A percentile compares a stretch with the other conserved stretches of the same genome.
Conservation (phyloP, 106 monocot species). For the Xerophyta viscosa region DNA sequence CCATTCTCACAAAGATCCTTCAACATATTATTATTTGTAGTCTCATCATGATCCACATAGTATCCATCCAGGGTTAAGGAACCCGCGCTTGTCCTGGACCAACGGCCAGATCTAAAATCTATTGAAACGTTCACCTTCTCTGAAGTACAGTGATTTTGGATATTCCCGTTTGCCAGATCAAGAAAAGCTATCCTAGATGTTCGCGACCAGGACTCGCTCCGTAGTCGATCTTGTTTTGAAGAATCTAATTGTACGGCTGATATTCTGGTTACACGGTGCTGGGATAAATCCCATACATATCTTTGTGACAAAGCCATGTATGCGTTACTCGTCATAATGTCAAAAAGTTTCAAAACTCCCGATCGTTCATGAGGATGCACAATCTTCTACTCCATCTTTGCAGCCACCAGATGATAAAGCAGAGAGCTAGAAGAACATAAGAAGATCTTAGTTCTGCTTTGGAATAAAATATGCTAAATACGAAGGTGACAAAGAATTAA, state of each 20-base stretch:
- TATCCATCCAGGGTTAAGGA: constrained; percentile 21
- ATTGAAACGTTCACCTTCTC: background rate
- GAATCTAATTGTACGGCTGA: constrained; percentile 14
- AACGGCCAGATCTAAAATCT: constrained; percentile 5
- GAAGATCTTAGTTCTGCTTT: too few relatives aligned
- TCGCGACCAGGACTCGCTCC: background rate
- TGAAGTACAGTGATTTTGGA: background rate
- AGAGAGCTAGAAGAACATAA: too few relatives aligned
- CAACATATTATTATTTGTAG: constrained; percentile 43
- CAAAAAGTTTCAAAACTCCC: too few relatives aligned
- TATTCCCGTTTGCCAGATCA: constrained; percentile 8
- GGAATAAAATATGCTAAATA: too few relatives aligned
- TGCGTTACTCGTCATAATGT: too few relatives aligned
- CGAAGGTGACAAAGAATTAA: too few relatives aligned
- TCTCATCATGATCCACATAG: constrained; percentile 30
- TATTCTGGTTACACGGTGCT: too few relatives aligned
- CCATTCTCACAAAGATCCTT: constrained; percentile 38
- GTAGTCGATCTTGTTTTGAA: constrained; percentile 2
- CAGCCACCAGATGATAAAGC: too few relatives aligned
- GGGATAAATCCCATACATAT: too few relatives aligned
- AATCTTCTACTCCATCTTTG: too few relatives aligned
- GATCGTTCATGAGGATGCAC: too few relatives aligned
- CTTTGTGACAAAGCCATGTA: too few relatives aligned
- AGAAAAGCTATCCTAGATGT: background rate
- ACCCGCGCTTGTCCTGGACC: constrained; percentile 3